Conservation (phyloP, 768 basidiomycete species). For the Pisolithus sp. region DNA sequence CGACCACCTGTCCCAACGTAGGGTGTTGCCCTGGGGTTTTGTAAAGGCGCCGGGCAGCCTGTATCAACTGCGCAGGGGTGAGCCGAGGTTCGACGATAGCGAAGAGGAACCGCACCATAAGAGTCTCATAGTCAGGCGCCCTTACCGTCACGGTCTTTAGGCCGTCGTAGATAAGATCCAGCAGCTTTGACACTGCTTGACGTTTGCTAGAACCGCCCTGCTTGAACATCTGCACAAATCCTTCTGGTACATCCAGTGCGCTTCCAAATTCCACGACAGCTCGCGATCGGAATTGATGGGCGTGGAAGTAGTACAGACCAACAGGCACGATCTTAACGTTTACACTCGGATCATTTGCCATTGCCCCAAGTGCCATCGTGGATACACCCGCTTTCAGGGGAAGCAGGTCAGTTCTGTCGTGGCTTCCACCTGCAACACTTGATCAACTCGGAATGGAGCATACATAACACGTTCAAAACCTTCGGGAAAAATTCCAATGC, state of each 20-base stretch:
- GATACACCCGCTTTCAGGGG: conserved; percentile 97
- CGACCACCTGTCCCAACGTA: conserved; percentile 92
- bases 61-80: conserved; percentile 61
- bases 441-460: not conserved
- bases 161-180: conserved; percentile 88
- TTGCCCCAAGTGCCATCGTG: conserved; percentile 96
- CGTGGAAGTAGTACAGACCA: conserved; percentile 68
- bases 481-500: conserved; percentile 98
- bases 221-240: conserved; percentile 86
- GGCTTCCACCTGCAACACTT: conserved; percentile 76
- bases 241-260: conserved; percentile 80
- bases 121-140: conserved; percentile 94
- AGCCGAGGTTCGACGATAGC: conserved; percentile 1
- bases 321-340: conserved; percentile 91
- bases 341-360: conserved; percentile 82
- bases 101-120: conserved; percentile 67
- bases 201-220: conserved; percentile 83
- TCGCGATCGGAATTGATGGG: conserved; percentile 86
- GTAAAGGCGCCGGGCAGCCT: conserved; percentile 90
- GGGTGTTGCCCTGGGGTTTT: conserved; percentile 92
- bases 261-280: conserved; percentile 96
- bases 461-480: conserved; percentile 40
- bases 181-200: conserved; percentile 81
- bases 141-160: conserved; percentile 94
- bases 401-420: conserved; percentile 93